Evolutionary conservation across 2,329 filamentous ascomycete genomes (phyloP).

Genomic region (Leptographium galeiforme): DNA sequence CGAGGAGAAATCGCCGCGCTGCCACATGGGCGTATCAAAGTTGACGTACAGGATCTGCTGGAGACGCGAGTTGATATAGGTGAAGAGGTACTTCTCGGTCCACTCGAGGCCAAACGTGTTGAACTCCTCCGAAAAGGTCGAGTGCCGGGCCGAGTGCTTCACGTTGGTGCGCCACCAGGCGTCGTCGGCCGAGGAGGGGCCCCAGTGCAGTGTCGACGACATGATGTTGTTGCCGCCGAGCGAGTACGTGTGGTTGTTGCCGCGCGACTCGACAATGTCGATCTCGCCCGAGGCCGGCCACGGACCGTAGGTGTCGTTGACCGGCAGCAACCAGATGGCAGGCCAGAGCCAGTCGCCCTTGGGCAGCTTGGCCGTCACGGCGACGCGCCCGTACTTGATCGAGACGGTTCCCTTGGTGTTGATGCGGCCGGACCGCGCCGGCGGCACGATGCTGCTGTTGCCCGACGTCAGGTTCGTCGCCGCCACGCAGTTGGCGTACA

Average conservation of each 20-base stretch:
- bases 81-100: constrained; percentile 80
- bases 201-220: constrained; percentile 72
- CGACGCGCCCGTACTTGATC: constrained; percentile 71
- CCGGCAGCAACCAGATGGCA: constrained; percentile 82
- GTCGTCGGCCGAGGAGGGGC: constrained; percentile 57
- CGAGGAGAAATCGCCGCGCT: constrained; percentile 53
- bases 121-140: constrained; percentile 54
- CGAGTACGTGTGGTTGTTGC: constrained; percentile 65
- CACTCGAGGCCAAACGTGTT: constrained; percentile 76
- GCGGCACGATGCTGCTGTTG: constrained; percentile 64
- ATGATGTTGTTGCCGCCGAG: constrained; percentile 73
- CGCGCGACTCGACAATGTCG: constrained; percentile 67
- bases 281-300: constrained; percentile 79
- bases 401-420: constrained; percentile 56
- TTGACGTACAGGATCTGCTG: constrained; percentile 70
- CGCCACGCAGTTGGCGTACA: constrained; percentile 49
- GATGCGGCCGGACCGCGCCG: constrained; percentile 64
- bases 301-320: constrained; percentile 54
- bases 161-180: constrained; percentile 76
- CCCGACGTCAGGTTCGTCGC: constrained; percentile 57
- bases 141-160: constrained; percentile 62
- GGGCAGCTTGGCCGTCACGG: constrained; percentile 66
- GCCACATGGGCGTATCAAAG: constrained; percentile 55
- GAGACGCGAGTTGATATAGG: constrained; percentile 68
- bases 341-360: constrained; percentile 81